phyloP scores from a whole-genome alignment of 1,284 basidiomycete genomes.

The Papiliotrema fonsecae region DNA sequence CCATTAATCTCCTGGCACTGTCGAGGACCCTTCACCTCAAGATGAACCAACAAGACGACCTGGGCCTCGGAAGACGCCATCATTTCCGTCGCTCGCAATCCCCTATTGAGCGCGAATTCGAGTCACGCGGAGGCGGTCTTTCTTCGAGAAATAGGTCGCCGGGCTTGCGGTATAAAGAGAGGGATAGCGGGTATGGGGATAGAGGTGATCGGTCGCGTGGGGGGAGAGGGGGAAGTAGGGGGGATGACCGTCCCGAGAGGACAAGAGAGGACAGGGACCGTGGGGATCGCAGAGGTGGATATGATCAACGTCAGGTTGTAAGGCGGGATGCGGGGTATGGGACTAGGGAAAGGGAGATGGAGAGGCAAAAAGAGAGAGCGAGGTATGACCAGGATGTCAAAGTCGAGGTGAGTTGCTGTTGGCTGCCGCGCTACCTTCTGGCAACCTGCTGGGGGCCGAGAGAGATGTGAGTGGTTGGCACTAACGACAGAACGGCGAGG shows the following conservation, averaged over 20 bases:
- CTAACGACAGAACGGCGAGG: slow-evolving; percentile 13
- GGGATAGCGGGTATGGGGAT: slow-evolving; percentile 23
- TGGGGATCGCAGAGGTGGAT: slow-evolving; percentile 2
- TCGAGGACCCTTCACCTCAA: background rate
- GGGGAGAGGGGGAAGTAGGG: background rate
- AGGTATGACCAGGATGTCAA: slow-evolving; percentile 33
- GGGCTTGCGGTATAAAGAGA: background rate
- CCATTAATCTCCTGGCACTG: too few relatives aligned
- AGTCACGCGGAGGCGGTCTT: slow-evolving; percentile 11
- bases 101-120: slow-evolving; percentile 11
- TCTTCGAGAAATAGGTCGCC: slow-evolving; percentile 11
- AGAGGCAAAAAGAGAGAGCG: slow-evolving; percentile 35
- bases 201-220: background rate
- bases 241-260: background rate
- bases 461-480: background rate
- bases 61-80: background rate
- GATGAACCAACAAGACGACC: background rate
- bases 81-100: slow-evolving; percentile 7
- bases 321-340: slow-evolving; percentile 35
- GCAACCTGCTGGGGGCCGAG: background rate
- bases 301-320: too few relatives aligned
- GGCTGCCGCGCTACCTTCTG: background rate
- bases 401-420: slow-evolving; percentile 16
- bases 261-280: background rate
- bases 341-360: slow-evolving; percentile 34